Conservation (phyloP, 176 grass and related monocot genomes). For the Triticum aestivum region DNA sequence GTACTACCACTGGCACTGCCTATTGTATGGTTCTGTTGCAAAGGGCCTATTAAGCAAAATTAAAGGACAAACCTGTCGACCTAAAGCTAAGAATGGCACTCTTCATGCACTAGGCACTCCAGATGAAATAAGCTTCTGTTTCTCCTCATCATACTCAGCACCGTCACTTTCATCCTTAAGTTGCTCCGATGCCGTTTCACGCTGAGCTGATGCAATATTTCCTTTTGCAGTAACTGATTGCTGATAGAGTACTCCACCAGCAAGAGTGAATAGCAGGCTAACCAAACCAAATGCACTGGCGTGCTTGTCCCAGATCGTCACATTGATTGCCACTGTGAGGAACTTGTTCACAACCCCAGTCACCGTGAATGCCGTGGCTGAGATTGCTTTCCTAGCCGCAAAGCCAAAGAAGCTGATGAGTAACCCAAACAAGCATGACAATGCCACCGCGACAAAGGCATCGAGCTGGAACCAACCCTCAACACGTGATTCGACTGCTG, state of each 20-base stretch:
- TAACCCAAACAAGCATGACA: constrained; percentile 72
- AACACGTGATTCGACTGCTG: constrained; percentile 24
- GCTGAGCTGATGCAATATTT: constrained; percentile 23
- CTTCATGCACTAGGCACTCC: constrained; percentile 30
- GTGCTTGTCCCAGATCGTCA: constrained; percentile 88
- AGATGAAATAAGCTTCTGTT: constrained; percentile 47
- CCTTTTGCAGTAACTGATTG: constrained; percentile 64
- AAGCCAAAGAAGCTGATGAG: constrained; percentile 92
- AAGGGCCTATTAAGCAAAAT: constrained; percentile 5
- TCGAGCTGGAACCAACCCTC: constrained; percentile 59
- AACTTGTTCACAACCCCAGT: constrained; percentile 87
- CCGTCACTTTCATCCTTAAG: not conserved
- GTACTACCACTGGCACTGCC: not conserved
- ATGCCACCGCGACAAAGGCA: constrained; percentile 57
- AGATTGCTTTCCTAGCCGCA: constrained; percentile 69
- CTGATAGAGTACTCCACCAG: constrained; percentile 74
- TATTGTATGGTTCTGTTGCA: constrained; percentile 5
- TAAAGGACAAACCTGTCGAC: constrained; percentile 14
- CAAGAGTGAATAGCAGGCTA: constrained; percentile 64
- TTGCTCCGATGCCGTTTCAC: constrained; percentile 2
- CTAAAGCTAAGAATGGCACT: constrained; percentile 24
- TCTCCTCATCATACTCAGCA: constrained; percentile 43
- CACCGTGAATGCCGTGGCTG: constrained; percentile 84
- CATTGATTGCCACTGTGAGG: constrained; percentile 82
- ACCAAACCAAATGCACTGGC: constrained; percentile 39